Conservation (phyloP, 495 filamentous ascomycete genomes). For the Paragyromitra xinjiangensis region DNA sequence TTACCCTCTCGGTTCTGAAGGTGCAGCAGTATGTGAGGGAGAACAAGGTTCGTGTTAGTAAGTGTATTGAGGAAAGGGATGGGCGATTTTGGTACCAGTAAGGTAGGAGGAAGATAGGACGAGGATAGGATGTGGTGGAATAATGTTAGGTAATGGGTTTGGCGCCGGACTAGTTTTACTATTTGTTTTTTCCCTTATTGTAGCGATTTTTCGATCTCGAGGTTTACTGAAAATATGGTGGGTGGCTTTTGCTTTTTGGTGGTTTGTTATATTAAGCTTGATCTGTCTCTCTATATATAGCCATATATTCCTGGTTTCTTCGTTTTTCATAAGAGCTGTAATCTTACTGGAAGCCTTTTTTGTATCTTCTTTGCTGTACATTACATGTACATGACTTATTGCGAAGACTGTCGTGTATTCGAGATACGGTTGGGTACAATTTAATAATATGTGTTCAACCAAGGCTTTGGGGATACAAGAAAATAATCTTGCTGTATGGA, state of each 20-base stretch:
- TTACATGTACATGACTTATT: not conserved
- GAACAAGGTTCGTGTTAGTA: conserved; percentile 19
- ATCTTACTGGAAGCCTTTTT: not conserved
- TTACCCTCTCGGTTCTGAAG: conserved; percentile 7
- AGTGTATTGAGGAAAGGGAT: conserved; percentile 15
- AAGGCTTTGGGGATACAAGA: too few species aligned
- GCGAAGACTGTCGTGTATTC: not conserved
- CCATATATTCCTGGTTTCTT: not conserved
- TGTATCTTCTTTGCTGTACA: not conserved
- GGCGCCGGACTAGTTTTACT: not conserved
- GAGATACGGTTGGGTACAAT: not conserved
- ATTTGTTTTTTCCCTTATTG: not conserved
- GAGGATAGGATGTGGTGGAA: not conserved
- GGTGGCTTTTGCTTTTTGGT: not conserved
- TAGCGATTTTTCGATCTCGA: not conserved
- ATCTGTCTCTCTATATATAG: not conserved
- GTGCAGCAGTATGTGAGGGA: conserved; percentile 30
- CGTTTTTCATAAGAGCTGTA: not conserved
- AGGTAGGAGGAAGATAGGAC: not conserved
- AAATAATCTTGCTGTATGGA: too few species aligned
- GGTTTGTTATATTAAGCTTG: not conserved
- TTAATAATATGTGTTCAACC: not conserved
- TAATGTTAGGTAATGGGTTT: not conserved
- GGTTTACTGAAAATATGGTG: not conserved
- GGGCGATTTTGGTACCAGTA: conserved; percentile 23